Evolutionary conservation across 768 basidiomycete species (phyloP).

Genomic region (Solioccasus polychromus): DNA sequence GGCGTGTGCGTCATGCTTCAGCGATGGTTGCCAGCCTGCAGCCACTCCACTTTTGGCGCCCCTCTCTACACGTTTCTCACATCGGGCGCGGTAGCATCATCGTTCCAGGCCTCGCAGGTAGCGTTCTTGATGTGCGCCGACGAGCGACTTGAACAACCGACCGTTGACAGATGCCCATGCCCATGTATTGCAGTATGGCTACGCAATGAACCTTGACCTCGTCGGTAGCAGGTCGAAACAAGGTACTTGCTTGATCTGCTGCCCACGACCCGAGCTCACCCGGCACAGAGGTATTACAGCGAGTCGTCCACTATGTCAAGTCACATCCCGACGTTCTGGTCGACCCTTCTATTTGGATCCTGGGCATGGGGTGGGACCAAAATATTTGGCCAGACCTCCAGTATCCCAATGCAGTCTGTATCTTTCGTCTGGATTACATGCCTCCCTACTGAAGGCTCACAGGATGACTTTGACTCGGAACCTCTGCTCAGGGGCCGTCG

Average conservation of each 20-base stretch:
- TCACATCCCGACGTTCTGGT: slow-evolving; percentile 52
- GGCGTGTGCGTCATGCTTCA: slow-evolving; percentile 9
- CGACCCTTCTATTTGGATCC: slow-evolving; percentile 65
- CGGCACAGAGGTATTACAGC: slow-evolving; percentile 55
- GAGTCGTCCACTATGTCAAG: slow-evolving; percentile 56
- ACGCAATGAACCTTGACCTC: slow-evolving; percentile 63
- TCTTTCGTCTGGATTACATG: slow-evolving; percentile 17
- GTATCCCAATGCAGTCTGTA: slow-evolving; percentile 70
- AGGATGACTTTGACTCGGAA: slow-evolving; percentile 76
- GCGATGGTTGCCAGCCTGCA: slow-evolving; percentile 6
- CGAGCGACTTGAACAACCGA: no score
- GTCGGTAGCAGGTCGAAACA: slow-evolving; percentile 53
- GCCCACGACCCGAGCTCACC: not conserved
- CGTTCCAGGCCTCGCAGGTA: slow-evolving; percentile 75
- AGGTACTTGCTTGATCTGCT: slow-evolving; percentile 38
- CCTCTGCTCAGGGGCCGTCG: slow-evolving; percentile 63
- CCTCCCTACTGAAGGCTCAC: not conserved
- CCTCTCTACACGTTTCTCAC: slow-evolving; percentile 20
- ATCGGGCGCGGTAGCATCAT: slow-evolving; percentile 44
- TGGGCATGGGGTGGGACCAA: slow-evolving; percentile 95
- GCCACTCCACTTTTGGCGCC: slow-evolving; percentile 19
- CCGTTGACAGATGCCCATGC: slow-evolving; percentile 66
- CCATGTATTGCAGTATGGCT: slow-evolving; percentile 71
- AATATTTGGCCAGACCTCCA: slow-evolving; percentile 62
- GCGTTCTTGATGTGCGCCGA: not conserved